These are phyloP conservation scores for Meredithiella fracta DNA, from an alignment of 2,329 filamentous ascomycete genomes.

Conservation along the genomic window DNA sequence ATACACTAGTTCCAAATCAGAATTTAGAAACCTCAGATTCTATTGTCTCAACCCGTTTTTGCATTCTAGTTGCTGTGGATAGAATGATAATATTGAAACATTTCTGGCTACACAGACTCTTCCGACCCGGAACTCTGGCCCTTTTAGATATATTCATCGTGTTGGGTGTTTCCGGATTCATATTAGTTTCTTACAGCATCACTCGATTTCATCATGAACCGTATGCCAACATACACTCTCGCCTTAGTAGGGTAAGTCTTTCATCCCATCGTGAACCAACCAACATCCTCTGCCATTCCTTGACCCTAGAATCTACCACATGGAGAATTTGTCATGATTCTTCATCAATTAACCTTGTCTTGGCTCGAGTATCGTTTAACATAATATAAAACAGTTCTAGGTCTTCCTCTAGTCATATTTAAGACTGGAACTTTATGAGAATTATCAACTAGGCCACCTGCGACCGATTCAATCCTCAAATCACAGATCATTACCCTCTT, in stretches of 20 bases:
- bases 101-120: not conserved
- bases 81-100: too few species aligned
- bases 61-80: not conserved
- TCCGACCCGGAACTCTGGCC: not conserved
- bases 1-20: not conserved
- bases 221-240: constrained; percentile 4
- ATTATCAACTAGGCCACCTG: not conserved
- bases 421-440: not conserved
- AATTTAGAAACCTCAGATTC: not conserved
- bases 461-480: not conserved
- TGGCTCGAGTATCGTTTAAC: too few species aligned
- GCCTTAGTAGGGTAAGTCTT: constrained; percentile 2
- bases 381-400: not conserved
- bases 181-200: not conserved
- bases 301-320: not conserved
- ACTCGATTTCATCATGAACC: not conserved
- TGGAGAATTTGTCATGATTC: not conserved
- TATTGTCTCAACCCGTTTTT: not conserved
- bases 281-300: not conserved
- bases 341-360: too few species aligned
- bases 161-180: not conserved
- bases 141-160: too few species aligned
- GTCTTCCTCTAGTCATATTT: constrained; percentile 2
- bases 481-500: not conserved
- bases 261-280: not conserved